These are phyloP conservation scores for Yamadazyma trypodendri DNA, from an alignment of 1,139 yeast species.

Conservation along the genomic window DNA sequence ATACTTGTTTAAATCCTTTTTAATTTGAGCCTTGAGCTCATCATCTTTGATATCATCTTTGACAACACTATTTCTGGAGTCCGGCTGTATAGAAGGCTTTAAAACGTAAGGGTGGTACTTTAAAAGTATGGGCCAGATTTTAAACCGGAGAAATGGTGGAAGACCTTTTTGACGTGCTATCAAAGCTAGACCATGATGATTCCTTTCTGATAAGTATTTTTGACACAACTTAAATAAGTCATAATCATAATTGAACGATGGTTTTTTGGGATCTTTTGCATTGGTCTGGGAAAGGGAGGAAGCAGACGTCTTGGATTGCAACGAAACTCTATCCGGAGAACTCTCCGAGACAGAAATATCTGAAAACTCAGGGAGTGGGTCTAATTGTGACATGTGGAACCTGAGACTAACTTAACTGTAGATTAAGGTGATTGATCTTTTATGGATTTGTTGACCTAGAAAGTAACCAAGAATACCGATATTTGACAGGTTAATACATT, in stretches of 20 bases:
- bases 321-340: not conserved
- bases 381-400: not conserved
- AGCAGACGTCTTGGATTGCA: not conserved
- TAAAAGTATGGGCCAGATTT: constrained; percentile 82
- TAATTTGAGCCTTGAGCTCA: constrained; percentile 34
- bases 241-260: constrained; percentile 42
- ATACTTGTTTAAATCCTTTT: constrained; percentile 53
- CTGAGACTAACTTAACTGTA: too few relatives aligned
- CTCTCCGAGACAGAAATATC: not conserved
- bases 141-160: constrained; percentile 76
- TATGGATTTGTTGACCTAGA: too few relatives aligned
- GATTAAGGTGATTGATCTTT: too few relatives aligned
- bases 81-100: constrained; percentile 69
- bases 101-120: constrained; percentile 83
- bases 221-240: constrained; percentile 39
- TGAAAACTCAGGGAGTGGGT: not conserved
- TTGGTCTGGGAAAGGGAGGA: not conserved
- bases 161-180: constrained; percentile 82
- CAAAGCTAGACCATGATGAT: constrained; percentile 70
- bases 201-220: constrained; percentile 46
- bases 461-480: too few relatives aligned
- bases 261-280: constrained; percentile 14
- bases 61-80: constrained; percentile 23
- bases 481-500: too few relatives aligned
- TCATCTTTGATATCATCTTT: constrained; percentile 19